These are phyloP conservation scores for Theobroma cacao DNA, from an alignment of 345 rosid genomes.

Conservation along the genomic window DNA sequence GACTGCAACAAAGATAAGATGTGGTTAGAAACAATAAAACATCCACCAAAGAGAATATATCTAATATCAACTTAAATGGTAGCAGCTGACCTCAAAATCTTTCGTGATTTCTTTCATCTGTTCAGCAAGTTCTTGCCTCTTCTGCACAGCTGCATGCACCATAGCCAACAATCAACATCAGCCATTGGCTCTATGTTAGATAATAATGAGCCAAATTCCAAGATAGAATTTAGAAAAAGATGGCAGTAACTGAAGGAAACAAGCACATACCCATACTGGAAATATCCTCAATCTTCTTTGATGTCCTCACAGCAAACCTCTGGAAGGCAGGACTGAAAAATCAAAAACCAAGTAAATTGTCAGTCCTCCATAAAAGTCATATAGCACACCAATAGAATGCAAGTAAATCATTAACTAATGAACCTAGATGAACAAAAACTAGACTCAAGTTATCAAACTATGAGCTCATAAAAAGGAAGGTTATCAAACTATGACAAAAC, in stretches of 20 bases:
- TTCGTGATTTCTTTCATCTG: conserved; percentile 53
- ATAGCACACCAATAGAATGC: background rate
- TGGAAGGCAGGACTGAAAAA: conserved; percentile 67
- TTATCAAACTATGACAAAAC: background rate
- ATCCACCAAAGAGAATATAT: background rate
- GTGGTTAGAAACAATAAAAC: background rate
- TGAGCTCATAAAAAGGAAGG: too few relatives aligned
- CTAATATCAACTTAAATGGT: background rate
- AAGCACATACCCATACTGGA: conserved; percentile 46
- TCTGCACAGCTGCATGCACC: conserved; percentile 46
- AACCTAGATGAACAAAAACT: background rate
- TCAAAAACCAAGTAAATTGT: background rate
- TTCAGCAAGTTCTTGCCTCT: conserved; percentile 53
- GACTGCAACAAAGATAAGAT: conserved; percentile 24
- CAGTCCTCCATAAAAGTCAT: background rate
- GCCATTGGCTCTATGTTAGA: background rate
- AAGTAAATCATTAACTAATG: background rate
- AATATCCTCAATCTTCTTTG: conserved; percentile 60
- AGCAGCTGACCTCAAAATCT: conserved; percentile 36
- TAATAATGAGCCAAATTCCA: background rate
- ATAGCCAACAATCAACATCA: background rate
- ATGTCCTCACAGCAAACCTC: conserved; percentile 89
- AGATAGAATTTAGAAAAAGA: background rate
- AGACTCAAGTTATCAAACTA: background rate
- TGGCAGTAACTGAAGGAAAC: background rate